Evolutionary conservation across 306 rosid species (phyloP).

Genomic region (Vachellia collinsii): DNA sequence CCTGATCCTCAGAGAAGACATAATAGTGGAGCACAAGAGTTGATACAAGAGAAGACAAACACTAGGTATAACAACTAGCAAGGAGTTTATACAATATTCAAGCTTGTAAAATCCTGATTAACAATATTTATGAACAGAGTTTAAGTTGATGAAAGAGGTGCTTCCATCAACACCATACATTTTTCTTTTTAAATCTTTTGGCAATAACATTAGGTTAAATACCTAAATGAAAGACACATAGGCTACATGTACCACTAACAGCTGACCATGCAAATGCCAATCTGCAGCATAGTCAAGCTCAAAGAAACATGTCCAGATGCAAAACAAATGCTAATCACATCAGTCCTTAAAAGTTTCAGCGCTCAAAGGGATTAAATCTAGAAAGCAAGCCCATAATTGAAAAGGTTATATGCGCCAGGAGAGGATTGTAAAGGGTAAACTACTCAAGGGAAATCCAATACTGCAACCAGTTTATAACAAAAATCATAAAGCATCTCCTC

Average conservation of each 20-base stretch:
- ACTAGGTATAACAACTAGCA: background rate
- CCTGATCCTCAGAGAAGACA: conserved; percentile 1
- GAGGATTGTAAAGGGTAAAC: background rate
- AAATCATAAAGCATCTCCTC: background rate
- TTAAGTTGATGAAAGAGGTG: background rate
- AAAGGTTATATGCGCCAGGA: background rate
- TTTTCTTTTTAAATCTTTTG: background rate
- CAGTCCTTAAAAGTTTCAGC: background rate
- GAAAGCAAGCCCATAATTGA: background rate
- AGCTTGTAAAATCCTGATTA: background rate
- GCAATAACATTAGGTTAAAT: background rate
- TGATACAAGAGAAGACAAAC: too few species aligned
- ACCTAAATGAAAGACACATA: background rate
- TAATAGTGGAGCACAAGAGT: background rate
- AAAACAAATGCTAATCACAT: background rate
- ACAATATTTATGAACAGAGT: background rate
- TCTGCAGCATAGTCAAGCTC: conserved; percentile 10
- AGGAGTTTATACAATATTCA: background rate
- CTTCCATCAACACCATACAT: background rate
- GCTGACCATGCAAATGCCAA: background rate
- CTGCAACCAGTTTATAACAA: background rate
- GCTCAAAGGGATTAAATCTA: background rate
- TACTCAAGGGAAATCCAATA: conserved; percentile 8
- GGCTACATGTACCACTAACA: background rate
- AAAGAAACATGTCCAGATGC: conserved; percentile 3